Evolutionary conservation across 257 asterid species (phyloP).

Genomic region (Osmanthus fragrans): DNA sequence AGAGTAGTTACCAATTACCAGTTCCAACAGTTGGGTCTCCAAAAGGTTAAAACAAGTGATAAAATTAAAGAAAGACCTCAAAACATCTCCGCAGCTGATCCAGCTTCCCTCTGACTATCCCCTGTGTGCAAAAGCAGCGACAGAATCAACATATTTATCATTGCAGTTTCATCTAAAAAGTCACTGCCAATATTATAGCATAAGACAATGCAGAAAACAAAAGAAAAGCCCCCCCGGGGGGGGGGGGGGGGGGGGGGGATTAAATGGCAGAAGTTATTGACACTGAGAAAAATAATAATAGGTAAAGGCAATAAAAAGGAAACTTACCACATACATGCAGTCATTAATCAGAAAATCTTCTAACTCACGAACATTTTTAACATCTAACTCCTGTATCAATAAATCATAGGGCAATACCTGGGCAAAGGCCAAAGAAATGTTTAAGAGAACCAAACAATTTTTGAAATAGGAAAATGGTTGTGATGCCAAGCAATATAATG

Average conservation of each 20-base stretch:
- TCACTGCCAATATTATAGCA: background rate
- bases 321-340: constrained; percentile 98
- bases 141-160: constrained; percentile 14
- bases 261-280: background rate
- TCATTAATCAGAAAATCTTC: constrained; percentile 96
- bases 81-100: constrained; percentile 95
- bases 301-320: constrained; percentile 3
- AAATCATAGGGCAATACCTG: constrained; percentile 87
- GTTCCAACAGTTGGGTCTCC: background rate
- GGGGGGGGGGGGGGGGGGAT: background rate
- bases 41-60: constrained; percentile 8
- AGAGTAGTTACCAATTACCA: constrained; percentile 21
- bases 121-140: constrained; percentile 47
- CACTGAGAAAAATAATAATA: background rate
- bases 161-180: constrained; percentile 4
- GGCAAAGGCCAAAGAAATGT: constrained; percentile 19
- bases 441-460: background rate
- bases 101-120: constrained; percentile 95
- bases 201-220: background rate
- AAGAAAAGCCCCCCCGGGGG: background rate
- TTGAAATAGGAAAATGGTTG: constrained; percentile 6
- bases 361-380: constrained; percentile 86
- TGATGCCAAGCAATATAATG: background rate
- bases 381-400: constrained; percentile 92
- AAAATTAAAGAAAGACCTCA: constrained; percentile 60